Evolutionary conservation across 257 asterid species (phyloP), one percentile per base, ranked within the genome.

Genomic region (Phtheirospermum japonicum): DNA sequence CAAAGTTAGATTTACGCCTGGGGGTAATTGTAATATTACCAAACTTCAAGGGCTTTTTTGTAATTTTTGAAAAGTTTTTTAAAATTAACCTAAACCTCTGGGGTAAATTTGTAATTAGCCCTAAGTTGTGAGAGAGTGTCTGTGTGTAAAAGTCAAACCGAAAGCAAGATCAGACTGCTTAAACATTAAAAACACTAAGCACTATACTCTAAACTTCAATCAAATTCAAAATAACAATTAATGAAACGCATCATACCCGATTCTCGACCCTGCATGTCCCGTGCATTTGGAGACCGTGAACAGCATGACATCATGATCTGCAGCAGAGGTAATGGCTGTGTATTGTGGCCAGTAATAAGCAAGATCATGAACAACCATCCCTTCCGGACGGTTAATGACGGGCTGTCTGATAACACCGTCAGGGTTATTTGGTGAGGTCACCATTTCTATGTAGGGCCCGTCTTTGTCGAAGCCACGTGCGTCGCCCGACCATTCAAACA

Each of bases 261-360:
- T 86, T 76, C 96, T 73, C 45, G 99, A 85, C 43, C 99, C 96
- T 3, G 97, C 97, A 40, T 92, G 96, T 1, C 99, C 96, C 2
- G 91, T 83, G 85, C 89, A 85, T 73, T 92, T 89, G n/a, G 99
- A 92, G 52, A 76, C 75, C 0, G 97, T 89, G 53, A 92, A 92
- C 0, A 92, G 79, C 97, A 89, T 89, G 13, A 92, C 30, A 53
- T 86, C 91, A 32, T 76, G 67, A 72, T 85, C 77, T 6, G 79
- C 77, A 26, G 90, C 69, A 14, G 86, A 52, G n/a, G 97, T 73
- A 28, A 89, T 83, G 33, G 95, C 77, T 0, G 90, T 86, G 73
- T 86, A 86, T 0, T 92, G 97, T 1, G 97, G 97, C 97, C 99
- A 92, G 54, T 89, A 89, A 60, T 89, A 92, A 16, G 96, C 97